Conservation (phyloP, 306 rosid genomes). For the Cicer chorassanicum region DNA sequence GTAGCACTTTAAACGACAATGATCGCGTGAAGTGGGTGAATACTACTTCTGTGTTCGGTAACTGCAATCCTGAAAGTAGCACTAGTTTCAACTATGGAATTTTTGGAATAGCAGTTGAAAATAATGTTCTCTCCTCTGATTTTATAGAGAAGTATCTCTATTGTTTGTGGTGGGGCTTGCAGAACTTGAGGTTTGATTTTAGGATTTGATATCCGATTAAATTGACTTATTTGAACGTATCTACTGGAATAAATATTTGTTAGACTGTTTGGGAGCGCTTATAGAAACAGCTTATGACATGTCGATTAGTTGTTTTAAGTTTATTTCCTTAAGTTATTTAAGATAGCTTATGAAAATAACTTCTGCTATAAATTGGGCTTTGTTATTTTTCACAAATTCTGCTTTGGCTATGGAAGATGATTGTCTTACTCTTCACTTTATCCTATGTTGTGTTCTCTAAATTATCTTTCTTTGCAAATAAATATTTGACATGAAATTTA, state of each 20-base stretch:
- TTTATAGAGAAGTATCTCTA: slow-evolving; percentile 81
- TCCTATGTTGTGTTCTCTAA: background rate
- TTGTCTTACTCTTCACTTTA: slow-evolving; percentile 8
- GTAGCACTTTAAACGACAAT: slow-evolving; percentile 51
- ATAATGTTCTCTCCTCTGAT: slow-evolving; percentile 57
- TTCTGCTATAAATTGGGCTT: too few species aligned
- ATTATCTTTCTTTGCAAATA: slow-evolving; percentile 15
- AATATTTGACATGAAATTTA: slow-evolving; percentile 29
- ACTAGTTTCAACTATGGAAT: slow-evolving; percentile 67
- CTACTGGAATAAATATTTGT: too few species aligned
- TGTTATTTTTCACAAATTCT: background rate
- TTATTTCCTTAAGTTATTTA: too few species aligned
- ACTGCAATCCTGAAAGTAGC: slow-evolving; percentile 66
- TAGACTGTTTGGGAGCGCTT: too few species aligned
- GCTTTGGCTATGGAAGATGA: slow-evolving; percentile 22
- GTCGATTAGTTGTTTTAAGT: too few species aligned
- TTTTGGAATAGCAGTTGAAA: slow-evolving; percentile 62
- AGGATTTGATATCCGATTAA: background rate
- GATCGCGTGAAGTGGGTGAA: slow-evolving; percentile 64
- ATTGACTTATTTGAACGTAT: too few species aligned
- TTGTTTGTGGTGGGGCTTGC: slow-evolving; percentile 97
- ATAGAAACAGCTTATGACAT: too few species aligned
- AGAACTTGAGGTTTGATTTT: slow-evolving; percentile 81
- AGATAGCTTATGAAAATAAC: too few species aligned
- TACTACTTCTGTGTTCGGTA: slow-evolving; percentile 61